phyloP scores from a whole-genome alignment of 179 eudicot species.

The Spergularia azorica region DNA sequence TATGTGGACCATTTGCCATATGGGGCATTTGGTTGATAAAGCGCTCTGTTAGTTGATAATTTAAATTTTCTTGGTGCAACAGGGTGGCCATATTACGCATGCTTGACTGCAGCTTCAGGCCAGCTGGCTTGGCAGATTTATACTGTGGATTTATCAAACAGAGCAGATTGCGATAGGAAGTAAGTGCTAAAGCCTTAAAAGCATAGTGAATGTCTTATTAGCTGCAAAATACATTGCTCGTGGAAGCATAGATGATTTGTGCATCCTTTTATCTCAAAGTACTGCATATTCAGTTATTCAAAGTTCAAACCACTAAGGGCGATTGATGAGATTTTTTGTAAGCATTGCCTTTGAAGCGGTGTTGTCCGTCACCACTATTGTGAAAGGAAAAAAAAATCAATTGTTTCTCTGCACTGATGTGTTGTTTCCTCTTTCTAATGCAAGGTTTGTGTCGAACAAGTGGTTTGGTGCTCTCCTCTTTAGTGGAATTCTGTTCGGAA shows the following conservation, averaged over 20 bases:
- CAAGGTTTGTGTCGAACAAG: conserved; percentile 83
- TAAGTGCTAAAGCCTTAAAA: conserved; percentile 37
- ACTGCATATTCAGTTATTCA: too few relatives aligned
- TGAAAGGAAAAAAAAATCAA: background rate
- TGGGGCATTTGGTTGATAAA: background rate
- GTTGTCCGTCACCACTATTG: background rate
- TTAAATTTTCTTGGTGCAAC: conserved; percentile 27
- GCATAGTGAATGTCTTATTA: background rate
- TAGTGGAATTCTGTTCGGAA: conserved; percentile 71
- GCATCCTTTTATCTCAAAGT: background rate
- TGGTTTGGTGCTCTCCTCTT: conserved; percentile 91
- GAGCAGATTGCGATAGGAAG: conserved; percentile 85
- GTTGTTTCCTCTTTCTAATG: conserved; percentile 10
- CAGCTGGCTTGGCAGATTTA: conserved; percentile 89
- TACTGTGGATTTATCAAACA: conserved; percentile 70
- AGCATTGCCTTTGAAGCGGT: background rate
- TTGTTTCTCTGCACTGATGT: background rate
- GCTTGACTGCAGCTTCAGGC: conserved; percentile 64
- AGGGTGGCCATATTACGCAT: conserved; percentile 86
- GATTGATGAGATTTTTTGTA: background rate
- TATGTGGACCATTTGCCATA: background rate
- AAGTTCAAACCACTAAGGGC: too few relatives aligned
- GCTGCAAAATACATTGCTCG: background rate
- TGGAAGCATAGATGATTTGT: conserved; percentile 1
- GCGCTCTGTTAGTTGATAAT: background rate